Conservation (phyloP, 2,329 filamentous ascomycete species). For the Diaporthe helianthi region DNA sequence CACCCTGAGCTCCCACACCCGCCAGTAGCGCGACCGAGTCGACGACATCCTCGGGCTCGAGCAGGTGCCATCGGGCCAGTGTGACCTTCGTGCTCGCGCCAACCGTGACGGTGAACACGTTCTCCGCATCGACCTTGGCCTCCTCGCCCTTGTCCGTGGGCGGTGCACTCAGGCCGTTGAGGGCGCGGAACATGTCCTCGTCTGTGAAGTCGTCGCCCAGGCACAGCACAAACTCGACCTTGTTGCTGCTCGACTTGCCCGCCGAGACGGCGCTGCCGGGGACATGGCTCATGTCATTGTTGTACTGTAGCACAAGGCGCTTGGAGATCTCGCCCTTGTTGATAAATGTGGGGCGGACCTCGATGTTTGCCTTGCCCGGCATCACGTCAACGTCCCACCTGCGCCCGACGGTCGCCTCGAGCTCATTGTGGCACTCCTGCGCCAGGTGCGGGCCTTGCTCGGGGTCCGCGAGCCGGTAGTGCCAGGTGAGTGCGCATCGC, state of each 20-base stretch:
- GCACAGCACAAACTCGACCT: conserved; percentile 87
- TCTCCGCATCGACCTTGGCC: conserved; percentile 64
- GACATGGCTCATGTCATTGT: conserved; percentile 47
- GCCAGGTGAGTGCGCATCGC: conserved; percentile 94
- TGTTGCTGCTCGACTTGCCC: conserved; percentile 47
- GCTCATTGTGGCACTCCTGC: conserved; percentile 79
- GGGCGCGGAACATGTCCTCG: conserved; percentile 92
- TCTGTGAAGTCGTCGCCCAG: conserved; percentile 96
- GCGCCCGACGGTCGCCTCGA: conserved; percentile 77
- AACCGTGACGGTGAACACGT: conserved; percentile 90
- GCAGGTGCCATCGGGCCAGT: conserved; percentile 85
- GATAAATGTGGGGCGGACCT: conserved; percentile 95
- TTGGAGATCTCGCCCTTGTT: conserved; percentile 98
- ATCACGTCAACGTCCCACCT: conserved; percentile 95
- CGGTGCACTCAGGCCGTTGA: conserved; percentile 62
- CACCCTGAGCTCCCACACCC: conserved; percentile 47
- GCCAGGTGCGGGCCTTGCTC: conserved; percentile 84
- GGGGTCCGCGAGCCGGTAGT: conserved; percentile 90
- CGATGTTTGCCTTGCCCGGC: conserved; percentile 94
- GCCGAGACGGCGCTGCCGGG: conserved; percentile 38
- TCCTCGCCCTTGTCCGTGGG: conserved; percentile 59
- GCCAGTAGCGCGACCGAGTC: conserved; percentile 66
- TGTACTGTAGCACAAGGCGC: conserved; percentile 79
- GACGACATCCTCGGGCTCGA: conserved; percentile 89
- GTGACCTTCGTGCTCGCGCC: conserved; percentile 93